phyloP scores from a whole-genome alignment of 805 yeast genomes.

The Saccharomyces paradoxus region DNA sequence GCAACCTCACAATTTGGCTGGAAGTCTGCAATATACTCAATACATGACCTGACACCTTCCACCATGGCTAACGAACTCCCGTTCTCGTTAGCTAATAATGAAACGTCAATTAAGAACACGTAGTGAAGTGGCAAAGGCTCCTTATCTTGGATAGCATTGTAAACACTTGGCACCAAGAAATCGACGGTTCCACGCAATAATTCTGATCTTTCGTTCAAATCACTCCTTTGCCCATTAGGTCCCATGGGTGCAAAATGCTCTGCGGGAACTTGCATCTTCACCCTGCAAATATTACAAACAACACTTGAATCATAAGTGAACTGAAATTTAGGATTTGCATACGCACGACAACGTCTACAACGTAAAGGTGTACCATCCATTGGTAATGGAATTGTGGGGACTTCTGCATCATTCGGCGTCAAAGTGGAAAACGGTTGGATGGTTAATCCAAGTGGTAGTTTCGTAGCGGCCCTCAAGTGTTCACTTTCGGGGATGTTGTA shows the following conservation, averaged over 20 bases:
- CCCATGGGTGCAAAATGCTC: conserved; percentile 62
- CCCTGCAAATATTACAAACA: conserved; percentile 81
- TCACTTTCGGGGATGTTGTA: conserved; percentile 75
- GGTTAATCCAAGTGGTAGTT: conserved; percentile 73
- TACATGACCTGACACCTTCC: conserved; percentile 57
- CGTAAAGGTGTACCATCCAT: conserved; percentile 52
- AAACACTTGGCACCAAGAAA: conserved; percentile 64
- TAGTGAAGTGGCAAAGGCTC: conserved; percentile 50
- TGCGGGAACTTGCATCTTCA: conserved; percentile 57
- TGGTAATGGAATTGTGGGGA: conserved; percentile 21
- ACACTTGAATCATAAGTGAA: conserved; percentile 51
- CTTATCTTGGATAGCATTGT: conserved; percentile 42
- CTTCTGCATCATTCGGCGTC: conserved; percentile 37
- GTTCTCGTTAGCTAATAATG: conserved; percentile 50
- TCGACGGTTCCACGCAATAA: conserved; percentile 79
- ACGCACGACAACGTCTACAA: conserved; percentile 86
- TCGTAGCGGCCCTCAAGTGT: conserved; percentile 56
- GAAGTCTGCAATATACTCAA: conserved; percentile 30
- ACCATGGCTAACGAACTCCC: conserved; percentile 48
- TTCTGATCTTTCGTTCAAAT: conserved; percentile 57
- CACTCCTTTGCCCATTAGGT: conserved; percentile 49
- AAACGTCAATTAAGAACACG: conserved; percentile 67
- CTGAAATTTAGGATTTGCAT: conserved; percentile 77
- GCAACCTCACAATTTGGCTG: conserved; percentile 47
- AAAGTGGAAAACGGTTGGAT: conserved; percentile 77